phyloP scores from a whole-genome alignment of 768 basidiomycete species.

The Melanogaster broomeanus region DNA sequence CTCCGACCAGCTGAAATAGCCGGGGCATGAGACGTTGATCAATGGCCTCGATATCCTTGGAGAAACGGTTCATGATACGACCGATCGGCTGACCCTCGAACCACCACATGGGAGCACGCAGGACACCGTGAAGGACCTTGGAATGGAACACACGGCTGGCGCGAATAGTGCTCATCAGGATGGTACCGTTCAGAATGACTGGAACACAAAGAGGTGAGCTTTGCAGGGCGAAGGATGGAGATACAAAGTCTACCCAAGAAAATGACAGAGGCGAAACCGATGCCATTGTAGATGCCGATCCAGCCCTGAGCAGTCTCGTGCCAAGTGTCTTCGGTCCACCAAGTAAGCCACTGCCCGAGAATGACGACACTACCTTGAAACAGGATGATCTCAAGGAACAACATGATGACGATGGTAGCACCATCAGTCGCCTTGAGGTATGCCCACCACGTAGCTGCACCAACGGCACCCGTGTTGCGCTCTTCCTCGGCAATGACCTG shows the following conservation, averaged over 20 bases:
- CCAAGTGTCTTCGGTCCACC: constrained; percentile 29
- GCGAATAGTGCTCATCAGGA: constrained; percentile 25
- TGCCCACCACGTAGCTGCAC: constrained; percentile 29
- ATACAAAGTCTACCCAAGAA: constrained; percentile 15
- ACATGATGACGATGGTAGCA: constrained; percentile 12
- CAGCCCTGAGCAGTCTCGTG: constrained; percentile 24
- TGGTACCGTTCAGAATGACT: constrained; percentile 27
- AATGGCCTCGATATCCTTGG: constrained; percentile 42
- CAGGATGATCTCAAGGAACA: constrained; percentile 21
- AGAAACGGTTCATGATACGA: constrained; percentile 49
- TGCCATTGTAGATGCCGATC: constrained; percentile 32
- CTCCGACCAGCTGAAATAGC: constrained; percentile 27
- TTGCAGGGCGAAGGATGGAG: background rate
- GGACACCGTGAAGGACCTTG: constrained; percentile 21
- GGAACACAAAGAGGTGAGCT: background rate
- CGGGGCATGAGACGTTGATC: constrained; percentile 39
- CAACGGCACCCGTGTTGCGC: constrained; percentile 26
- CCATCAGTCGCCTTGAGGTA: constrained; percentile 34
- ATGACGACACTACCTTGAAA: constrained; percentile 26
- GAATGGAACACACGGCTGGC: constrained; percentile 30
- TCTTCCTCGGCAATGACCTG: constrained; percentile 27
- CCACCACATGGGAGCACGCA: constrained; percentile 30
- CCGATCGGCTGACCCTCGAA: constrained; percentile 40
- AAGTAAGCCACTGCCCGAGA: constrained; percentile 31
- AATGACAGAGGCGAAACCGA: constrained; percentile 20